These are phyloP conservation scores for Coleophoma cylindrospora DNA, from an alignment of 2,329 filamentous ascomycete species.

Conservation along the genomic window DNA sequence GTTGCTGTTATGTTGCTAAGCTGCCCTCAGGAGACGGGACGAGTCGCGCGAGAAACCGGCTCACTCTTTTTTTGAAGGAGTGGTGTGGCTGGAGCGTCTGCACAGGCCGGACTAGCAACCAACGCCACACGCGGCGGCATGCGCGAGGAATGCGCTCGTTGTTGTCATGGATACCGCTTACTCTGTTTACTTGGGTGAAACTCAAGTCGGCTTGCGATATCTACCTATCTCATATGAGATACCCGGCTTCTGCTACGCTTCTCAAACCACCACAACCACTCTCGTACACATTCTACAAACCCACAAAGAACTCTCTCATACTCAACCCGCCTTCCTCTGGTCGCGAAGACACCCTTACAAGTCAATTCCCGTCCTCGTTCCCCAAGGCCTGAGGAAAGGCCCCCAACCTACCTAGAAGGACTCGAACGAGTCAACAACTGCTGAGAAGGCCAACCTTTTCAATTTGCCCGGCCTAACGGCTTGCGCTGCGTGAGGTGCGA, in stretches of 20 bases:
- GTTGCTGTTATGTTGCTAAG: too few species aligned
- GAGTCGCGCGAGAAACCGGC: too few species aligned
- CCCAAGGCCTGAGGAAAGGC: constrained; percentile 21
- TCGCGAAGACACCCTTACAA: constrained; percentile 9
- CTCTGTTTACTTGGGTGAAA: too few species aligned
- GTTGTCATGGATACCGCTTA: background rate
- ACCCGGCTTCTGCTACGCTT: background rate
- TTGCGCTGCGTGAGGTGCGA: constrained; percentile 76
- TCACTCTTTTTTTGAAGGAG: too few species aligned
- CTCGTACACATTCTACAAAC: background rate
- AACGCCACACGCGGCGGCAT: too few species aligned
- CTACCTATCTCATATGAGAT: background rate
- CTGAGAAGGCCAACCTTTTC: constrained; percentile 40
- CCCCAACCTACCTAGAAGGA: constrained; percentile 10
- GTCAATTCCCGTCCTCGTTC: constrained; percentile 4
- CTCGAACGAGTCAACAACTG: constrained; percentile 36
- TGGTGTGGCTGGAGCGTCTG: too few species aligned
- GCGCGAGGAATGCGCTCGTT: constrained; percentile 6
- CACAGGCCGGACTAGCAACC: too few species aligned
- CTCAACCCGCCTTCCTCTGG: constrained; percentile 11
- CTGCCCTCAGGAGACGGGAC: too few species aligned
- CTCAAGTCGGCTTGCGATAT: background rate
- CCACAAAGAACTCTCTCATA: constrained; percentile 1
- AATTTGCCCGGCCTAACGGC: constrained; percentile 71
- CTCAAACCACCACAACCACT: constrained; percentile 1